Percentiles rank a stretch among this genome's conserved stretches.
These are phyloP conservation scores for Deakozyma indianensis DNA, from an alignment of 805 yeast genomes.

Conservation along the genomic window DNA sequence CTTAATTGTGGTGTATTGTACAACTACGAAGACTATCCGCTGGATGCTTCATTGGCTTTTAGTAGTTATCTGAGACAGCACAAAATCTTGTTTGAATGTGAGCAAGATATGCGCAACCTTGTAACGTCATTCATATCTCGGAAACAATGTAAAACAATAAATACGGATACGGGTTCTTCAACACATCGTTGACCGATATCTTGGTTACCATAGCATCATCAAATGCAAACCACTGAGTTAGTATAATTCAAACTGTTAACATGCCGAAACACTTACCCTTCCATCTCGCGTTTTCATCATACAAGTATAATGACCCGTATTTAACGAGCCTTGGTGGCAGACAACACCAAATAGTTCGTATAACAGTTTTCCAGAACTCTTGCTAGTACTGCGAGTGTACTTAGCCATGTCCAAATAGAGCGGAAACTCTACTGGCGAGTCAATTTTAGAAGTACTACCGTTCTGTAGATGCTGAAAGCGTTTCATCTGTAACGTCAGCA, in stretches of 20 bases:
- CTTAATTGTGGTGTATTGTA: too few relatives aligned
- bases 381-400: slow-evolving; percentile 24
- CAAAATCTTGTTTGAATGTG: too few relatives aligned
- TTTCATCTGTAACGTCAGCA: slow-evolving; percentile 73
- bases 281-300: slow-evolving; percentile 58
- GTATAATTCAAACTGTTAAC: slow-evolving; percentile 4
- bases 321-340: slow-evolving; percentile 82
- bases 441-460: slow-evolving; percentile 47
- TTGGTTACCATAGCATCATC: slow-evolving; percentile 76
- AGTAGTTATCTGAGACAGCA: too few relatives aligned
- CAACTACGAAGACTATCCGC: too few relatives aligned
- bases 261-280: slow-evolving; percentile 9
- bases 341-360: slow-evolving; percentile 82
- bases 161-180: slow-evolving; percentile 56
- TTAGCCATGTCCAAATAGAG: slow-evolving; percentile 54
- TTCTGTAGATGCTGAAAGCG: slow-evolving; percentile 41
- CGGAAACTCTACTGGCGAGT: slow-evolving; percentile 61
- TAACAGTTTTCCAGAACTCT: slow-evolving; percentile 22
- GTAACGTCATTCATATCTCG: neutral
- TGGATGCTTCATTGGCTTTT: too few relatives aligned
- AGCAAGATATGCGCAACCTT: too few relatives aligned
- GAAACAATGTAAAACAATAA: slow-evolving; percentile 33
- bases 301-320: slow-evolving; percentile 90
- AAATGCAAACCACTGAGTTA: slow-evolving; percentile 64
- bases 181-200: slow-evolving; percentile 50